A percentile compares a stretch with the other conserved stretches of the same genome.
Conservation (phyloP, 1,139 yeast genomes). For the Pichia sp. region DNA sequence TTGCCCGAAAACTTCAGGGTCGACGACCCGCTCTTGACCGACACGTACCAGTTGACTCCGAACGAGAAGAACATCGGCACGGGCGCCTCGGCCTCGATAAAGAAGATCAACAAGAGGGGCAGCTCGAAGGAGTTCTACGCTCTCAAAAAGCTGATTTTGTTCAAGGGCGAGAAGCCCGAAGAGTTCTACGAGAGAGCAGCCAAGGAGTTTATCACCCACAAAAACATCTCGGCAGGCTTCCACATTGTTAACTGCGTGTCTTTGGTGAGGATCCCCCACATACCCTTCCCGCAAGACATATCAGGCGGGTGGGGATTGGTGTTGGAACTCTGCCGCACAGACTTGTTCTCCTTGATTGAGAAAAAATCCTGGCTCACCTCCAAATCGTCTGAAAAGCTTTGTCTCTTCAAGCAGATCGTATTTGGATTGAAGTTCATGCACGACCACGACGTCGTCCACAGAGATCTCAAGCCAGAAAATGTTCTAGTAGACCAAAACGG, state of each 20-base stretch:
- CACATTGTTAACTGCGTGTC: constrained; percentile 63
- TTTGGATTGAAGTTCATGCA: constrained; percentile 55
- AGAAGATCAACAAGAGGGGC: constrained; percentile 25
- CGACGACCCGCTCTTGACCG: constrained; percentile 48
- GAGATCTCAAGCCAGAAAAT: constrained; percentile 69
- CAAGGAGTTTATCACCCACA: constrained; percentile 63
- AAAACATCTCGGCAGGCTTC: constrained; percentile 46
- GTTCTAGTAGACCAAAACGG: constrained; percentile 56
- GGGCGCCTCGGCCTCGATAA: constrained; percentile 71
- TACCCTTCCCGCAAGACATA: constrained; percentile 36
- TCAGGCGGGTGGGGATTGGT: constrained; percentile 81
- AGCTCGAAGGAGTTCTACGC: constrained; percentile 42
- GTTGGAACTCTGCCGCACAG: constrained; percentile 61
- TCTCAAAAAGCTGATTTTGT: constrained; percentile 59
- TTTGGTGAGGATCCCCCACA: constrained; percentile 56
- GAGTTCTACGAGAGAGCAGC: constrained; percentile 66
- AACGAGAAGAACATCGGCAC: constrained; percentile 50
- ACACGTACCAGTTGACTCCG: constrained; percentile 54
- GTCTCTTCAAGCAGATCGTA: constrained; percentile 58
- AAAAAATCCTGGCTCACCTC: constrained; percentile 44
- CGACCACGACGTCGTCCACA: constrained; percentile 56
- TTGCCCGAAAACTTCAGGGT: constrained; percentile 55
- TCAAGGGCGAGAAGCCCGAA: constrained; percentile 59
- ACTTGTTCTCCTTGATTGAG: constrained; percentile 45
- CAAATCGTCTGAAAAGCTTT: constrained; percentile 47